These are phyloP conservation scores for Spongiforma sp. DNA, from an alignment of 1,284 basidiomycete genomes.

Conservation along the genomic window DNA sequence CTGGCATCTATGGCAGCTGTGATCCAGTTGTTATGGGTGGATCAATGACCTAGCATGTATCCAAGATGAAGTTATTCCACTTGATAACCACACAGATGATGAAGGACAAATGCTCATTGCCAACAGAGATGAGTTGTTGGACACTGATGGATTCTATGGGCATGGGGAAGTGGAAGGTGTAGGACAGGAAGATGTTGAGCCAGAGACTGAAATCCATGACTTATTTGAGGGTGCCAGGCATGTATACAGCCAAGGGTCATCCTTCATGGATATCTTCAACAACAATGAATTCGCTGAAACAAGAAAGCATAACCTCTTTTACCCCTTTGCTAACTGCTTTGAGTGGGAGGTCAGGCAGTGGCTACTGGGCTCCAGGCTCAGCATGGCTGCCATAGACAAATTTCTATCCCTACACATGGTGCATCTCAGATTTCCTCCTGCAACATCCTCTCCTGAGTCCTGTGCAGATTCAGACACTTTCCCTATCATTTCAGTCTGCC, in stretches of 20 bases:
- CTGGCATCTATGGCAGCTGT: background rate
- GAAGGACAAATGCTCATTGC: background rate
- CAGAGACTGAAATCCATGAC: background rate
- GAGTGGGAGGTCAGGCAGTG: background rate
- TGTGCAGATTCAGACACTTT: background rate
- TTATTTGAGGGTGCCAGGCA: background rate
- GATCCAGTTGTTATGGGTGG: background rate
- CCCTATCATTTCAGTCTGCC: background rate
- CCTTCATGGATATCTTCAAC: background rate
- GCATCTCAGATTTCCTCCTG: background rate
- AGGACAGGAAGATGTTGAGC: no score
- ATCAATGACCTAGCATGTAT: no score
- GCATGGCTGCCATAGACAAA: background rate
- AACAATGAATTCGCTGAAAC: background rate
- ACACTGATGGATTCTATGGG: background rate
- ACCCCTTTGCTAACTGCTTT: background rate
- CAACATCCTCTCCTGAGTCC: background rate
- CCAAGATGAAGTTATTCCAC: background rate
- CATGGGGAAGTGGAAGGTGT: background rate
- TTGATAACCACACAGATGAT: background rate
- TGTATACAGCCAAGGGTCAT: background rate
- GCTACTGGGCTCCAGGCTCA: background rate
- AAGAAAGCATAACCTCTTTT: background rate
- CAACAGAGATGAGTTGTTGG: background rate
- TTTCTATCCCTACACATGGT: background rate